A percentile compares a stretch with the other conserved stretches of the same genome.
phyloP scores from a whole-genome alignment of 1,284 basidiomycete species.

The Pholiota adiposa region DNA sequence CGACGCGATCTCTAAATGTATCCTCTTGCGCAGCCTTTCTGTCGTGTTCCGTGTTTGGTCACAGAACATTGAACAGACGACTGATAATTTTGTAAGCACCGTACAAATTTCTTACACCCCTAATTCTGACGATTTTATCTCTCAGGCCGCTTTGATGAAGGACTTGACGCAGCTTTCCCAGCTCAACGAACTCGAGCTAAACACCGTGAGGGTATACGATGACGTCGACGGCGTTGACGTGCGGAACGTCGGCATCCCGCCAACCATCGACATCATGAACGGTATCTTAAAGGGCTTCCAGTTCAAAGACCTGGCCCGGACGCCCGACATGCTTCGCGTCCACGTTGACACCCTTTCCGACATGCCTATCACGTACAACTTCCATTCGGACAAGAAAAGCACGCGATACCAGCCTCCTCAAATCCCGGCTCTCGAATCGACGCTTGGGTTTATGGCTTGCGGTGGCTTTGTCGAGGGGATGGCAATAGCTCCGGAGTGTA shows the following conservation, averaged over 20 bases:
- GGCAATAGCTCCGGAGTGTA: constrained; percentile 2
- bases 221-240: not conserved
- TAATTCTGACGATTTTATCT: not conserved
- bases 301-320: constrained; percentile 2
- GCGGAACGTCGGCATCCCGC: not conserved
- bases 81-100: not conserved
- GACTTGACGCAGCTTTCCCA: not conserved
- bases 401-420: constrained; percentile 2
- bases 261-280: constrained; percentile 6
- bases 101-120: not conserved
- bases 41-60: not conserved
- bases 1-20: not conserved
- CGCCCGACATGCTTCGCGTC: not conserved
- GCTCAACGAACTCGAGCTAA: constrained; percentile 1
- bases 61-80: not conserved
- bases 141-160: not conserved
- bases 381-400: constrained; percentile 2
- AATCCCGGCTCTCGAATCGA: constrained; percentile 1
- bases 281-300: not conserved
- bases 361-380: constrained; percentile 1
- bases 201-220: not conserved
- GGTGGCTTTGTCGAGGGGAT: not conserved
- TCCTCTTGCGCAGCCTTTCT: not conserved
- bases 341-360: constrained; percentile 1
- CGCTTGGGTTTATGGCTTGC: not conserved